Percentiles rank a stretch among this genome's conserved stretches.
Evolutionary conservation across 148 eudicot species (phyloP).

Genomic region (Arbutus unedo): DNA sequence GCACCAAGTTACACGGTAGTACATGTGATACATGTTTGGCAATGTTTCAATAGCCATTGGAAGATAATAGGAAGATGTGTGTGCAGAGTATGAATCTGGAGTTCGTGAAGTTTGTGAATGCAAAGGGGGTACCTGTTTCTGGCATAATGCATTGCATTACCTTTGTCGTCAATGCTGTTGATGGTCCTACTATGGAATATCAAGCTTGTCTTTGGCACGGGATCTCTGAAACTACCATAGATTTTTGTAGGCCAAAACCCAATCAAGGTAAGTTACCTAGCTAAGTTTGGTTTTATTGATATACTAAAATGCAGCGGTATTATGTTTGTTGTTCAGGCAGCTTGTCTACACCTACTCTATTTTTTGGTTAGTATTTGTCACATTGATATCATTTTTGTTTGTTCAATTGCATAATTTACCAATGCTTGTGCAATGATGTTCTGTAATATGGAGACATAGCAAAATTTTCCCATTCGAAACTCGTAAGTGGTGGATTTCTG

Average conservation of each 20-base stretch:
- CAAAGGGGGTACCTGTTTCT: background rate
- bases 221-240: background rate
- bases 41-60: too few relatives aligned
- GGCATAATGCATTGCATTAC: background rate
- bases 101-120: background rate
- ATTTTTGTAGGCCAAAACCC: background rate
- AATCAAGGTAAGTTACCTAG: background rate
- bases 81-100: background rate
- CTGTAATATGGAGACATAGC: too few relatives aligned
- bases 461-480: too few relatives aligned
- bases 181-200: background rate
- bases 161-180: background rate
- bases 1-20: too few relatives aligned
- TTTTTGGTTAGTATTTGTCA: background rate
- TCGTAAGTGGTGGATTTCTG: too few relatives aligned
- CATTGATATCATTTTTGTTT: too few relatives aligned
- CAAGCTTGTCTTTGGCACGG: background rate
- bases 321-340: background rate
- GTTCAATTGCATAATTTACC: too few relatives aligned
- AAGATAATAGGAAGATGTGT: too few relatives aligned
- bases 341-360: background rate
- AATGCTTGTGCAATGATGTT: too few relatives aligned
- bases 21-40: too few relatives aligned
- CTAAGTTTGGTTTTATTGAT: background rate
- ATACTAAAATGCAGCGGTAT: background rate